Evolutionary conservation across 2,329 filamentous ascomycete species (phyloP).

Genomic region (Penicillium corylophilum): DNA sequence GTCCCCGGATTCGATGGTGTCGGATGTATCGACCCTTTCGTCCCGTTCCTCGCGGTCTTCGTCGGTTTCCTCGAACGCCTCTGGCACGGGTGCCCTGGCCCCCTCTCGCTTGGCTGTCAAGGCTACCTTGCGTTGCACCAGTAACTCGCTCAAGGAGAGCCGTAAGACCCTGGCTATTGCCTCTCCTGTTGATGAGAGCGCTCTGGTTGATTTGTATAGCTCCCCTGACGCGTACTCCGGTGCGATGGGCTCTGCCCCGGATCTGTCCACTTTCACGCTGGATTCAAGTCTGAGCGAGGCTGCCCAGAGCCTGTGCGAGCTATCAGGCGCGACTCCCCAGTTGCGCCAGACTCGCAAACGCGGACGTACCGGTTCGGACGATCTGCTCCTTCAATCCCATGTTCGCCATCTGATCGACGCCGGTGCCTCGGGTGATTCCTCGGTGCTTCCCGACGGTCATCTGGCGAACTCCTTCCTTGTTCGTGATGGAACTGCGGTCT

Average conservation of each 20-base stretch:
- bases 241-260: slow-evolving; percentile 26
- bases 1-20: slow-evolving; percentile 64
- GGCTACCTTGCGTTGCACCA: slow-evolving; percentile 42
- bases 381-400: slow-evolving; percentile 38
- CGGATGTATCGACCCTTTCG: slow-evolving; percentile 57
- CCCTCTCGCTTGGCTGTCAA: slow-evolving; percentile 39
- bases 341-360: slow-evolving; percentile 39
- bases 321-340: slow-evolving; percentile 35
- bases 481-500: slow-evolving; percentile 27
- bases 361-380: slow-evolving; percentile 41
- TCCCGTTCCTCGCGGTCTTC: slow-evolving; percentile 55
- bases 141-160: slow-evolving; percentile 37
- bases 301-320: slow-evolving; percentile 42
- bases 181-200: slow-evolving; percentile 40
- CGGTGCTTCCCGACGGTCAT: slow-evolving; percentile 33
- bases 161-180: slow-evolving; percentile 38
- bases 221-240: slow-evolving; percentile 36
- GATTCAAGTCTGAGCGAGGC: slow-evolving; percentile 37
- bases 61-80: slow-evolving; percentile 46
- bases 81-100: slow-evolving; percentile 29
- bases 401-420: slow-evolving; percentile 39
- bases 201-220: slow-evolving; percentile 32
- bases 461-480: slow-evolving; percentile 35
- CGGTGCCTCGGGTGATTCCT: slow-evolving; percentile 24
- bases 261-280: slow-evolving; percentile 38